Evolutionary conservation across 2,329 filamentous ascomycete genomes (phyloP).

Genomic region (Paecilomyces dactylethromorphus): DNA sequence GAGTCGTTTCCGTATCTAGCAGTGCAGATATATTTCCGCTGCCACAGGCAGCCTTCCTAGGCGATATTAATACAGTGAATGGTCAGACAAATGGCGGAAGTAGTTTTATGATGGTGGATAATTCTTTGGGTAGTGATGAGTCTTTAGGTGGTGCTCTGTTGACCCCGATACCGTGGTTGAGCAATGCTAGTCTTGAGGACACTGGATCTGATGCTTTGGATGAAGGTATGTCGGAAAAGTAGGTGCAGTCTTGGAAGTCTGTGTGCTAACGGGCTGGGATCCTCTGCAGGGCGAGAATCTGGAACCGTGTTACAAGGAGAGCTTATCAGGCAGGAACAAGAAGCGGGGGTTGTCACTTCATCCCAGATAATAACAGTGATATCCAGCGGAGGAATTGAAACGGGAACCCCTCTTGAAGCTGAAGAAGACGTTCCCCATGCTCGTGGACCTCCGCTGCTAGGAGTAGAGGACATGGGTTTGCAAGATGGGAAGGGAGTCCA

Average conservation of each 20-base stretch:
- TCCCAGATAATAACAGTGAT: constrained; percentile 25
- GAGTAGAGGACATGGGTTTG: constrained; percentile 77
- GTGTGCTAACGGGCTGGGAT: background rate
- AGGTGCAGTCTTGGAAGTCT: background rate
- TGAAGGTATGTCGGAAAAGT: constrained; percentile 10
- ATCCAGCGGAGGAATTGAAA: constrained; percentile 13
- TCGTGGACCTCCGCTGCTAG: constrained; percentile 76
- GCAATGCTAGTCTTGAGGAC: constrained; percentile 24
- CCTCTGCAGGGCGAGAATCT: constrained; percentile 26
- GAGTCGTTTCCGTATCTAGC: constrained; percentile 84
- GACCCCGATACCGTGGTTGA: constrained; percentile 90
- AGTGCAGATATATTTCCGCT: constrained; percentile 75
- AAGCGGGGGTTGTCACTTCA: constrained; percentile 69
- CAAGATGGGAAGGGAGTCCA: constrained; percentile 50
- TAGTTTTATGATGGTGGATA: constrained; percentile 28
- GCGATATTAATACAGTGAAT: constrained; percentile 40
- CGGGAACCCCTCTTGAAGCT: constrained; percentile 22
- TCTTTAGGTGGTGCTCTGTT: constrained; percentile 82
- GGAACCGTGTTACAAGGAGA: constrained; percentile 74
- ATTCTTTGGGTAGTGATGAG: constrained; percentile 70
- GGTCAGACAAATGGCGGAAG: constrained; percentile 42
- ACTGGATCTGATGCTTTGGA: constrained; percentile 11
- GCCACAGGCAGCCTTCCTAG: constrained; percentile 26
- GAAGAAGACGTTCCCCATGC: constrained; percentile 67
- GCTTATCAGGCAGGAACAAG: constrained; percentile 77